A percentile compares a stretch with the other conserved stretches of the same genome.
Evolutionary conservation across 75 land plant species (phyloP).

Genomic region (Picea sitchensis): DNA sequence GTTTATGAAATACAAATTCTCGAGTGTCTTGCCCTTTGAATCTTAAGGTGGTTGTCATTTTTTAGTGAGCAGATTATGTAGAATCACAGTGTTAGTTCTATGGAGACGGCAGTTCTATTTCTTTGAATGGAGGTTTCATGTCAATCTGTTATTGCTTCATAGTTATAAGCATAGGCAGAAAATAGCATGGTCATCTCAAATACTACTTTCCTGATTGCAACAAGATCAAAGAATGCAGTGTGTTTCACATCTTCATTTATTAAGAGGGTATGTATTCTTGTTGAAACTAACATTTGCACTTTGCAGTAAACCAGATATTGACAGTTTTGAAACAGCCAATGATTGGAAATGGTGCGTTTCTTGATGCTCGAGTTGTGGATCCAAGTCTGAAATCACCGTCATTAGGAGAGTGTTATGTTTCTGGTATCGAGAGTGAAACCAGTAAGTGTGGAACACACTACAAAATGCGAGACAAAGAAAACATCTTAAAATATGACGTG

Average conservation of each 20-base stretch:
- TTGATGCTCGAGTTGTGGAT: background rate
- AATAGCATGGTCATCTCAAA: background rate
- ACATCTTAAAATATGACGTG: too few species aligned
- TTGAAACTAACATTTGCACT: background rate
- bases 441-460: too few species aligned
- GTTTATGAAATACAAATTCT: too few species aligned
- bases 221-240: background rate
- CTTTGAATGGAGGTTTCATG: too few species aligned
- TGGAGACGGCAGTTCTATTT: too few species aligned
- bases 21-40: too few species aligned
- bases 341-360: background rate
- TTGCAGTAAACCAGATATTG: slow-evolving; percentile 10
- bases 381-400: background rate
- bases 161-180: background rate
- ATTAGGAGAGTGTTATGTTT: background rate
- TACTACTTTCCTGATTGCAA: background rate
- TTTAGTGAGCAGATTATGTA: too few species aligned
- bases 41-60: too few species aligned
- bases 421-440: background rate
- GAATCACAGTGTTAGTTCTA: too few species aligned
- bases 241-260: too few species aligned
- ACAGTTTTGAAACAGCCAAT: slow-evolving; percentile 4
- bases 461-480: too few species aligned
- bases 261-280: too few species aligned
- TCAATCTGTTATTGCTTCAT: background rate